These are phyloP conservation scores for Aspergillus avenaceus DNA, from an alignment of 495 filamentous ascomycete genomes.

Conservation along the genomic window DNA sequence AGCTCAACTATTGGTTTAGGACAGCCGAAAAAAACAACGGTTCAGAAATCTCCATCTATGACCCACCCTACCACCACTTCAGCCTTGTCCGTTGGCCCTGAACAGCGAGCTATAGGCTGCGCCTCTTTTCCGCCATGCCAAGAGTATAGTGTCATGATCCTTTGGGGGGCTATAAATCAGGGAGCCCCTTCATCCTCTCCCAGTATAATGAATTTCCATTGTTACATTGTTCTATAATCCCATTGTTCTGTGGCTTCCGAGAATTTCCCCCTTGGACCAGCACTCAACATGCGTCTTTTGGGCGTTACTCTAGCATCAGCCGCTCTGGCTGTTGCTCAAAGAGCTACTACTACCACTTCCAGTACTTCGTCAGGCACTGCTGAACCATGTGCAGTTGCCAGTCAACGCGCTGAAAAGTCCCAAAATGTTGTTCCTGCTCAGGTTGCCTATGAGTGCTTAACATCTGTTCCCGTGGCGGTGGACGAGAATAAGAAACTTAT, in stretches of 20 bases:
- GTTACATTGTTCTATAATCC: neutral
- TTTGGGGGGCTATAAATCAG: neutral
- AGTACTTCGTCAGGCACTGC: neutral
- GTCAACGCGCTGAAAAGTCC: neutral
- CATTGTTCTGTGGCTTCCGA: neutral
- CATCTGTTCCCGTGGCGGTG: slow-evolving; percentile 11
- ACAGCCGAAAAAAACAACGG: neutral
- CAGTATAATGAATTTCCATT: neutral
- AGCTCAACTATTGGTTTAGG: neutral
- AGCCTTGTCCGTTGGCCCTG: too few relatives aligned
- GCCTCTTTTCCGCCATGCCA: neutral
- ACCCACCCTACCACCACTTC: neutral
- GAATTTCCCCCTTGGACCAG: neutral
- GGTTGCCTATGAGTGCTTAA: slow-evolving; percentile 14
- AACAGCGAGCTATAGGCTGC: too few relatives aligned
- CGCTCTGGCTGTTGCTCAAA: neutral
- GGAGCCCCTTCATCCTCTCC: neutral
- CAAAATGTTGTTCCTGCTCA: neutral
- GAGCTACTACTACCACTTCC: neutral
- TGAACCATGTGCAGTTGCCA: slow-evolving; percentile 2
- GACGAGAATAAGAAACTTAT: slow-evolving; percentile 5
- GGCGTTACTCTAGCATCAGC: neutral
- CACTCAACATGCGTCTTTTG: neutral
- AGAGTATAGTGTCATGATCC: neutral
- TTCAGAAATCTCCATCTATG: neutral